Evolutionary conservation across 495 filamentous ascomycete genomes (phyloP), one percentile per base, ranked within the genome.

Genomic region (Antarctomyces pellizariae): DNA sequence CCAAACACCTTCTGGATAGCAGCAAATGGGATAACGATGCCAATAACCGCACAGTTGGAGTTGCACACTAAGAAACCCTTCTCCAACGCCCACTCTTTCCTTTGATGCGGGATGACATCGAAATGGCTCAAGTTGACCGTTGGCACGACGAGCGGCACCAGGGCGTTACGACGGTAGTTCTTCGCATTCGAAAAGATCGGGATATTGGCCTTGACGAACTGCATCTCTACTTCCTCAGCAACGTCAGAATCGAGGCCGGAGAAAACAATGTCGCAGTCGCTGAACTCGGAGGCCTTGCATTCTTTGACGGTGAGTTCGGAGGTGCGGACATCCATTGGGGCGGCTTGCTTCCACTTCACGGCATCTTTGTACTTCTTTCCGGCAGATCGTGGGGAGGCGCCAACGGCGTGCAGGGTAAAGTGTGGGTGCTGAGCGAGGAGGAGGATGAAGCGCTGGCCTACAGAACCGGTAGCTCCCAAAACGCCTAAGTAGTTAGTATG

Each of bases 1-100:
- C 76, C 78, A 43, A 84, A 82, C 39, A 62, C 60, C 19, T 70
- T 62, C 46, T 77, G 67, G 18, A 89, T 62, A 12, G 75, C 78
- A 11, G 77, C 78, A 41, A 83, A 74, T n/a, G 78, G 78, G 31
- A 84, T 79, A 25, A 83, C 79, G 26, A 86, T 60, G 10, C 78
- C 78, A 41, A 84, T 84, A 29, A 84, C 80, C 12, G 76, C 75
- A 51, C 78, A 89, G 56, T 89, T 86, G 30, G 75, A 80, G 53
- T 86, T 86, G 57, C 76, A 84, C 22, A 84, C 72, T 28, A 86
- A 46, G 48, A 84, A 82, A 8, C 78, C 78, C 46, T 73, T 75
- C 29, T 69, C 51, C 20, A 79, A 52, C n/a, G 50, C 51, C 35
- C 67, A 62, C 3, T 68, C 53, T 39, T 59, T 56, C 22, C 69